Conservation (phyloP, 257 asterid species). For the Nicotiana tabacum region DNA sequence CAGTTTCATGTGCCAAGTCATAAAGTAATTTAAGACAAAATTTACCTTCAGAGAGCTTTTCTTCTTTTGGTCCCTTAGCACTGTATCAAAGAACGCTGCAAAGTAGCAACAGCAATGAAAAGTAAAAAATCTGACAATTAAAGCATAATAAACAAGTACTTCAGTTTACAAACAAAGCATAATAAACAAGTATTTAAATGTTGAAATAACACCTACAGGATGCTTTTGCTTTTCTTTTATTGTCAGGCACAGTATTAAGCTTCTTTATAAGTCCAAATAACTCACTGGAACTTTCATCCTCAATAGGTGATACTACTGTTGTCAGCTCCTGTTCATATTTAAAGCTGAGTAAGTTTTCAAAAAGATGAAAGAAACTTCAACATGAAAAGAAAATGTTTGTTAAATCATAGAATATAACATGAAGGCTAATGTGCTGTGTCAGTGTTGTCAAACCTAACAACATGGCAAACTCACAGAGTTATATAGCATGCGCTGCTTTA, state of each 20-base stretch:
- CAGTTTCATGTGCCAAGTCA: not conserved
- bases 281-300: conserved; percentile 77
- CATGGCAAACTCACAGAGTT: conserved; percentile 49
- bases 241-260: conserved; percentile 58
- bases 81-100: conserved; percentile 77
- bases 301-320: conserved; percentile 49
- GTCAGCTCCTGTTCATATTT: conserved; percentile 55
- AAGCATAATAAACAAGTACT: not conserved
- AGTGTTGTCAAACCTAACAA: not conserved
- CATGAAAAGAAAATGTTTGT: not conserved
- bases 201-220: conserved; percentile 44
- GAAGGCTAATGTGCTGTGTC: not conserved
- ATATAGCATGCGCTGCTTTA: conserved; percentile 43
- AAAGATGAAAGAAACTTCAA: not conserved
- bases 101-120: conserved; percentile 9
- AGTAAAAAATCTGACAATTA: not conserved
- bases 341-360: not conserved
- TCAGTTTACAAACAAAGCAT: not conserved
- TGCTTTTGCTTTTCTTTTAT: conserved; percentile 64
- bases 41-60: conserved; percentile 63
- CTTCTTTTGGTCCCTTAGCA: conserved; percentile 51
- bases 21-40: not conserved
- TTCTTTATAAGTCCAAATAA: conserved; percentile 86
- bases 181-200: not conserved
- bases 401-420: not conserved